These are phyloP conservation scores for Kitagawia praeruptora DNA, from an alignment of 129 eudicot genomes.

Conservation along the genomic window DNA sequence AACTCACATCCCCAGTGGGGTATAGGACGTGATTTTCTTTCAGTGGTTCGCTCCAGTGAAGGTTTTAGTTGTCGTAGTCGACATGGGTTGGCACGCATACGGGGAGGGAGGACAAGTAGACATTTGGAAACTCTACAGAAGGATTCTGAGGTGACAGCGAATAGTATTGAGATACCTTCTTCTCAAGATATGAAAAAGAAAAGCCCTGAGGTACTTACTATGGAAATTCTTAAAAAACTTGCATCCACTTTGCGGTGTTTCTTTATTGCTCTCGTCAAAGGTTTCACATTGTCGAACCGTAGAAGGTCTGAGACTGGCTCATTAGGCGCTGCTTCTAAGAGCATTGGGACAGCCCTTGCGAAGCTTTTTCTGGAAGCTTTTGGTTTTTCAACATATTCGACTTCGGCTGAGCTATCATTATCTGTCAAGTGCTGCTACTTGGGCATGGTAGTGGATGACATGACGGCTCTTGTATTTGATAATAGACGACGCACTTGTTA, in stretches of 20 bases:
- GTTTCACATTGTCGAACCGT: conserved; percentile 76
- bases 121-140: conserved; percentile 75
- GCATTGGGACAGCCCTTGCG: conserved; percentile 78
- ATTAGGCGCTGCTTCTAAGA: conserved; percentile 77
- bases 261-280: conserved; percentile 77
- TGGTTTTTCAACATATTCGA: conserved; percentile 60
- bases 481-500: conserved; percentile 69
- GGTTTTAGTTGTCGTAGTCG: conserved; percentile 88
- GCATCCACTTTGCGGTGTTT: conserved; percentile 73
- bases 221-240: conserved; percentile 70
- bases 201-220: conserved; percentile 63
- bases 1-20: conserved; percentile 83
- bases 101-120: conserved; percentile 83
- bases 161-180: conserved; percentile 36
- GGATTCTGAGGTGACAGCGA: conserved; percentile 61
- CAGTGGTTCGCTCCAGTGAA: conserved; percentile 80
- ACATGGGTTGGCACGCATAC: conserved; percentile 79
- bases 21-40: conserved; percentile 72
- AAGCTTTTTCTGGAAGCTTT: conserved; percentile 81
- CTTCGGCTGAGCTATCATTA: conserved; percentile 35
- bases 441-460: conserved; percentile 91
- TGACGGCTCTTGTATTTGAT: conserved; percentile 70
- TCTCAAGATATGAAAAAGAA: conserved; percentile 58
- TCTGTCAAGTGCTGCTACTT: conserved; percentile 91
- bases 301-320: conserved; percentile 84